Evolutionary conservation across 495 filamentous ascomycete species (phyloP), one percentile per base, ranked within the genome.

Genomic region (Lepidopterella palustris): DNA sequence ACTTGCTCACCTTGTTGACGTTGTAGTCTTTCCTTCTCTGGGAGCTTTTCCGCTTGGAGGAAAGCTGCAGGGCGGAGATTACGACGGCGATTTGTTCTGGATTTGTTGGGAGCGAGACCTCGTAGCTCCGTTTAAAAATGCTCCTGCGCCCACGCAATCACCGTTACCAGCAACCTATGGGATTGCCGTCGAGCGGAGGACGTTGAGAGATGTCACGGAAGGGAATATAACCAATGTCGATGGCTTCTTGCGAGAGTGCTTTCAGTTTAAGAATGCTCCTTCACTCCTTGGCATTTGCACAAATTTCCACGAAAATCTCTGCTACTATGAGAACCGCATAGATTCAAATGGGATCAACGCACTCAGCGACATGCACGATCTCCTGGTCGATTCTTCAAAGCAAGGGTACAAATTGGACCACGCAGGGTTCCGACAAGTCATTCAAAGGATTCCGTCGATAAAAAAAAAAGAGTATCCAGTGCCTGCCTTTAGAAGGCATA

Each of bases 11-110:
- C 78, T 96, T 20, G 84, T 87, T 60, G 89, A 97, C 68, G 87
- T 97, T 5, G 86, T 96, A 58, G 82, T 97, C 1, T 97, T 98
- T 65, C 79, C 93, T 0, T 78, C 79, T 0, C 81, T 80, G 63
- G 92, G 93, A 0, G 52, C 80, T 10, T 78, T 78, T 21, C 82
- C 90, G 0, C 79, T 95, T 0, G 93, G 91, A 0, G 81, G 84
- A 29, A 88, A 89, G 70, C 77, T 97, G 0, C 93, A 90, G 3
- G 93, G 92, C 13, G 93, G 93, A 8, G 93, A 98, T 72, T 97
- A 97, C 69, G 92, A 97, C 59, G 93, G 93, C 0, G 93, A 98
- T 63, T 86, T 79, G 40, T 74, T 74, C 47, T 75, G 90, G 91
- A 76, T 95, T 15, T 96, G 91, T 71, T 97, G 90, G 92, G 91